phyloP scores from a whole-genome alignment of 2,329 filamentous ascomycete genomes.

The Aspergillus niger region DNA sequence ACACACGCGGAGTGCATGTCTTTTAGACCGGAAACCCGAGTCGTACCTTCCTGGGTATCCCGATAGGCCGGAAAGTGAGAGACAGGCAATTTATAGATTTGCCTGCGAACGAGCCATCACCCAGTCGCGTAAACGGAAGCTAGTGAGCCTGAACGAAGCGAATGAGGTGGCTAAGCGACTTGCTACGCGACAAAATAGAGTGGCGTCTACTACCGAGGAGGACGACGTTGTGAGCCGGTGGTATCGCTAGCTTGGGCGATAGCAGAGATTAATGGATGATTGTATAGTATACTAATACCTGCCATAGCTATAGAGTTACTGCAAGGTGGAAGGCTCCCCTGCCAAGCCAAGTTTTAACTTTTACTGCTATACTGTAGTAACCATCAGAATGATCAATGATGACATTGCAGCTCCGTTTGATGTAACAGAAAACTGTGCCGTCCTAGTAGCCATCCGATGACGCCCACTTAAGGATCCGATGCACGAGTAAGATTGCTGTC shows the following conservation, averaged over 20 bases:
- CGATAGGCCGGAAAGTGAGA: slow-evolving; percentile 4
- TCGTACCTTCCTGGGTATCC: slow-evolving; percentile 14
- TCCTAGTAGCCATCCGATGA: too few relatives aligned
- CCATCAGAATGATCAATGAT: too few relatives aligned
- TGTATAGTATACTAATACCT: too few relatives aligned
- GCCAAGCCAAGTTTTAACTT: too few relatives aligned
- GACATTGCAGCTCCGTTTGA: too few relatives aligned
- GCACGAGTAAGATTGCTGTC: too few relatives aligned
- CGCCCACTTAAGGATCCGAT: too few relatives aligned
- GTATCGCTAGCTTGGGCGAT: background rate
- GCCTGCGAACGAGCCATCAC: slow-evolving; percentile 34
- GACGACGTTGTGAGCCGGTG: background rate
- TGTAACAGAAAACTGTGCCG: too few relatives aligned
- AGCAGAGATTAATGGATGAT: background rate
- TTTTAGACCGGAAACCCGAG: slow-evolving; percentile 1
- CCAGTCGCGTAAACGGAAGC: slow-evolving; percentile 47
- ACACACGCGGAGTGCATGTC: background rate
- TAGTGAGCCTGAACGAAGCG: slow-evolving; percentile 61
- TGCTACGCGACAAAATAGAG: slow-evolving; percentile 25
- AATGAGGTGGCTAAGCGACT: slow-evolving; percentile 62
- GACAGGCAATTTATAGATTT: slow-evolving; percentile 38
- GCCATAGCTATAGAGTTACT: too few relatives aligned
- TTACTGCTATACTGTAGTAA: too few relatives aligned
- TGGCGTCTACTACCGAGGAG: background rate
- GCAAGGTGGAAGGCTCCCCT: too few relatives aligned